Percentiles rank a stretch among this genome's conserved stretches.
Conservation (phyloP, 768 basidiomycete species). For the Candolleomyces aberdarensis region DNA sequence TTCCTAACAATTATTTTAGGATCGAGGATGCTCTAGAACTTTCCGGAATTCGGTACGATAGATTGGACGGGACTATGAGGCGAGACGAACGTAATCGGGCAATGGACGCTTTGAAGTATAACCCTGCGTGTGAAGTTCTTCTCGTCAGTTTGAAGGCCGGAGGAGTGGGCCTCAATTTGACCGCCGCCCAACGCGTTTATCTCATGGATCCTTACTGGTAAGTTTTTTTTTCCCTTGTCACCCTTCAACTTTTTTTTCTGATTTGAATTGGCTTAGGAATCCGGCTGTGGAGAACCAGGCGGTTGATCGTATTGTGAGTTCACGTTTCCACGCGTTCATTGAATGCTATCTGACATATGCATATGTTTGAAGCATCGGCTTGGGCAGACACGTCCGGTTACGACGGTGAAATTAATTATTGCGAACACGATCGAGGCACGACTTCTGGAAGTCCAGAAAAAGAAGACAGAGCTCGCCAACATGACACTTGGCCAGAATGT, state of each 20-base stretch:
- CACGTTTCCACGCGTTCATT: neutral
- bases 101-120: conserved; percentile 89
- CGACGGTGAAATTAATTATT: conserved; percentile 91
- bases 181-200: conserved; percentile 90
- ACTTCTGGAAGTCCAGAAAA: conserved; percentile 88
- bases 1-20: conserved; percentile 34
- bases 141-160: conserved; percentile 96
- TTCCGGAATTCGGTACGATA: conserved; percentile 81
- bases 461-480: conserved; percentile 93
- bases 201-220: conserved; percentile 97
- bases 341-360: neutral
- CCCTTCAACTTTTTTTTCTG: conserved; percentile 4
- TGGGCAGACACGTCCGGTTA: conserved; percentile 90
- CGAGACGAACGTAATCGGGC: conserved; percentile 89
- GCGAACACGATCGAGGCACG: conserved; percentile 92
- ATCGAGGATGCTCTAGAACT: conserved; percentile 87
- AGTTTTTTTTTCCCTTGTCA: conserved; percentile 12
- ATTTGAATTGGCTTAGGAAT: conserved; percentile 54
- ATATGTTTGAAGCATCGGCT: conserved; percentile 73
- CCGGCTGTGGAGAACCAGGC: conserved; percentile 98
- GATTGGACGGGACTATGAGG: conserved; percentile 97
- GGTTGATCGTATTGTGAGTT: conserved; percentile 90
- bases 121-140: conserved; percentile 89
- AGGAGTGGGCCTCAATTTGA: conserved; percentile 94
- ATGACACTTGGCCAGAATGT: conserved; percentile 87